Conservation (phyloP, 2,329 filamentous ascomycete species). For the Aspergillus pseudoglaucus region DNA sequence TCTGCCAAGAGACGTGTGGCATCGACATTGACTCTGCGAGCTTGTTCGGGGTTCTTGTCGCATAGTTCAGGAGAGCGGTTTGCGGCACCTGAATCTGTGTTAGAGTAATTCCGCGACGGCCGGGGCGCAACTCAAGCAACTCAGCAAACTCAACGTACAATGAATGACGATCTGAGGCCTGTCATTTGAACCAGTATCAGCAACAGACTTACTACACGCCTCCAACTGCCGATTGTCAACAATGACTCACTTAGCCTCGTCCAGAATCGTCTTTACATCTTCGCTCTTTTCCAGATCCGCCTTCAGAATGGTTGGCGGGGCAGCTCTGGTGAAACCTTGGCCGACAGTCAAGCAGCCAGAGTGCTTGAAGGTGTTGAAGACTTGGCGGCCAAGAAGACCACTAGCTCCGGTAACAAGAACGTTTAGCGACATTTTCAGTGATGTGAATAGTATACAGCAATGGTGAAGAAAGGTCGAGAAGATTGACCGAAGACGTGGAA, state of each 20-base stretch:
- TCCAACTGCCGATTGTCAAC: not conserved
- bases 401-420: conserved; percentile 79
- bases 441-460: not conserved
- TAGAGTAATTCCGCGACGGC: conserved; percentile 5
- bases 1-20: conserved; percentile 62
- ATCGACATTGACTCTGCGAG: conserved; percentile 65
- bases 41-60: conserved; percentile 69
- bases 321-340: conserved; percentile 67
- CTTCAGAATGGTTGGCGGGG: conserved; percentile 60
- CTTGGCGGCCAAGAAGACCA: conserved; percentile 74
- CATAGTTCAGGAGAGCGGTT: conserved; percentile 85
- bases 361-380: conserved; percentile 62
- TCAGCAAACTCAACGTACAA: conserved; percentile 50
- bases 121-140: not conserved
- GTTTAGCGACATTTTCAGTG: conserved; percentile 38
- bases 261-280: conserved; percentile 43
- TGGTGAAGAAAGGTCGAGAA: not conserved
- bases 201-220: not conserved
- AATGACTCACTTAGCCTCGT: conserved; percentile 46
- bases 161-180: conserved; percentile 75
- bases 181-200: not conserved
- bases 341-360: conserved; percentile 65
- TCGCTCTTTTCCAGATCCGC: conserved; percentile 44
- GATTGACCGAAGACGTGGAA: not conserved
- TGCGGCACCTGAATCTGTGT: conserved; percentile 58